Evolutionary conservation across 164 flowering plant genomes (phyloP).

Genomic region (Platanus orientalis): DNA sequence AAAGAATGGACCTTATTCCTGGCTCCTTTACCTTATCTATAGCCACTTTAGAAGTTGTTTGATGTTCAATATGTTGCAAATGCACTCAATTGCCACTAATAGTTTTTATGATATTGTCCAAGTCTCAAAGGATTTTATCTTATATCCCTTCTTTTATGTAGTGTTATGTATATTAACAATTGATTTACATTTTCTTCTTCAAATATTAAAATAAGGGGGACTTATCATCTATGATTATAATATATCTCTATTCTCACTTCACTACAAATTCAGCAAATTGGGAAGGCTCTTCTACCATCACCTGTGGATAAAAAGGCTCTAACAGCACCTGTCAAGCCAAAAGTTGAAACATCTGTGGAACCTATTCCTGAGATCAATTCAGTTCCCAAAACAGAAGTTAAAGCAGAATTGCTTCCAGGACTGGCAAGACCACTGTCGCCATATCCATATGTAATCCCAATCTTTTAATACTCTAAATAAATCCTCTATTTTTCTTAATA

Average conservation of each 20-base stretch:
- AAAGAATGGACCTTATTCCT: neutral
- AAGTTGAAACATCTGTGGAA: constrained; percentile 31
- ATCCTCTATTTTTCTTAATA: neutral
- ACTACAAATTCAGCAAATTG: too few relatives aligned
- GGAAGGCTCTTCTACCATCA: constrained; percentile 75
- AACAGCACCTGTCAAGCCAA: constrained; percentile 47
- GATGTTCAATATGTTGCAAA: neutral
- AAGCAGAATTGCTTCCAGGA: constrained; percentile 38
- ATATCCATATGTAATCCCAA: constrained; percentile 52
- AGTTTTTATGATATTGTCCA: neutral
- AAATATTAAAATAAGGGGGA: too few relatives aligned
- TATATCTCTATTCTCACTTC: neutral
- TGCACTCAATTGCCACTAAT: neutral
- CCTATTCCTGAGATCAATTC: constrained; percentile 47
- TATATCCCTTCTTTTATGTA: neutral
- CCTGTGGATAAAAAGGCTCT: constrained; percentile 41
- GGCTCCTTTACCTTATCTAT: neutral
- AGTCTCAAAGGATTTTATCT: neutral
- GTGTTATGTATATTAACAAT: neutral
- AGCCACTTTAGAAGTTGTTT: too few relatives aligned
- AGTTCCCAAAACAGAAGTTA: constrained; percentile 48
- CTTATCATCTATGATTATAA: neutral
- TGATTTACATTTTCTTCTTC: neutral
- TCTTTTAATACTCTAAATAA: neutral
- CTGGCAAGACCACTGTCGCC: constrained; percentile 75